phyloP scores from a whole-genome alignment of 2,329 filamentous ascomycete species.

The Mycogone perniciosa region DNA sequence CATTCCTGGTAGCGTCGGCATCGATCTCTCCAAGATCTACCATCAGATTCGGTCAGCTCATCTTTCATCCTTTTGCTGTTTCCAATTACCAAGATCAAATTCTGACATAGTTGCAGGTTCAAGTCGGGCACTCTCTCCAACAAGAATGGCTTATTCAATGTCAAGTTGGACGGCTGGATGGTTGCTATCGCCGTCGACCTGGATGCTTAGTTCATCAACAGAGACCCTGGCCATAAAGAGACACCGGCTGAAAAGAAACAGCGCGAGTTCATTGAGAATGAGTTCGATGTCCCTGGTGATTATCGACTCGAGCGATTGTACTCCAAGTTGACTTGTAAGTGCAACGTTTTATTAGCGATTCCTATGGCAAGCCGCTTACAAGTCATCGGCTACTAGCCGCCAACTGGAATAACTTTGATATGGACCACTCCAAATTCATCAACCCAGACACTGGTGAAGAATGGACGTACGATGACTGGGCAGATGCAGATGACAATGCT shows the following conservation, averaged over 20 bases:
- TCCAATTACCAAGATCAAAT: no score
- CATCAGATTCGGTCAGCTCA: not conserved
- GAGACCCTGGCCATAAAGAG: not conserved
- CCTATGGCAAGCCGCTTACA: not conserved
- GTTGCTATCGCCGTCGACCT: not conserved
- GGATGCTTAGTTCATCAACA: not conserved
- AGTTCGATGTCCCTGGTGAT: constrained; percentile 1
- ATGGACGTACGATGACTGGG: not conserved
- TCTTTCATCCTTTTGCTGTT: not conserved
- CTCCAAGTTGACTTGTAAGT: constrained; percentile 1
- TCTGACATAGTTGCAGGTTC: not conserved
- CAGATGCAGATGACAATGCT: not conserved
- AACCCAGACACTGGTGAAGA: not conserved
- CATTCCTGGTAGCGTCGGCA: not conserved
- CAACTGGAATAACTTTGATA: not conserved
- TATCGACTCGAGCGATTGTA: not conserved
- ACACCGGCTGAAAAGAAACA: not conserved
- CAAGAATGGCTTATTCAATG: not conserved
- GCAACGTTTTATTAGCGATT: not conserved
- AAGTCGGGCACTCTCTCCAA: not conserved
- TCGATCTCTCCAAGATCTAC: not conserved
- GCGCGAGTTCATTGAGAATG: constrained; percentile 1
- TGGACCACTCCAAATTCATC: not conserved
- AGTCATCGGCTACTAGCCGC: not conserved
- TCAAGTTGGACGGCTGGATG: not conserved